Conservation (phyloP, 1,139 yeast species). For the Suhomyces bribrorum region DNA sequence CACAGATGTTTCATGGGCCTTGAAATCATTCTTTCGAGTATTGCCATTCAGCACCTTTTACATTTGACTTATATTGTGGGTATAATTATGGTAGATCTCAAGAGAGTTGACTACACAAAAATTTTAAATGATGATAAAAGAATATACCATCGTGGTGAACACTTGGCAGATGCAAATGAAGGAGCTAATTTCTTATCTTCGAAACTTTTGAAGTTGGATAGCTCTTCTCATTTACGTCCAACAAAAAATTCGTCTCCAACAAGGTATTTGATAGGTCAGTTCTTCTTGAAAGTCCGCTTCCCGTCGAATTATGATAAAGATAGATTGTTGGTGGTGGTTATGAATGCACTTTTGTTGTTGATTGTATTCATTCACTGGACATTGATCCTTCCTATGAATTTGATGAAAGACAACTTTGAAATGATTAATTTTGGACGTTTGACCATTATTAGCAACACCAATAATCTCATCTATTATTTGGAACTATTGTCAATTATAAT, state of each 20-base stretch:
- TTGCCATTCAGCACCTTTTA: constrained; percentile 56
- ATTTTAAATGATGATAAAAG: constrained; percentile 28
- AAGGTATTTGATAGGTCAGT: constrained; percentile 36
- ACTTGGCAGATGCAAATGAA: constrained; percentile 9
- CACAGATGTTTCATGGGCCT: constrained; percentile 20
- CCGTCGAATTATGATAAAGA: constrained; percentile 21
- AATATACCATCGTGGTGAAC: neutral
- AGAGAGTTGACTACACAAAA: constrained; percentile 62
- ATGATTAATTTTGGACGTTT: constrained; percentile 21
- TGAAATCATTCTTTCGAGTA: constrained; percentile 31
- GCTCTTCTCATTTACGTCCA: constrained; percentile 21
- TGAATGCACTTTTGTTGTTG: constrained; percentile 22
- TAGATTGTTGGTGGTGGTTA: constrained; percentile 5
- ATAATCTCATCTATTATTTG: constrained; percentile 31
- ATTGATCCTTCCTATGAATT: constrained; percentile 26
- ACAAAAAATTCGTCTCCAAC: constrained; percentile 19
- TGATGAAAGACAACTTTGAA: constrained; percentile 21
- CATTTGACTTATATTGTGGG: constrained; percentile 67
- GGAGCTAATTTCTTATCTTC: constrained; percentile 33
- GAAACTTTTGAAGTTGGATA: constrained; percentile 22
- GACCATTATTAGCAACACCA: constrained; percentile 20
- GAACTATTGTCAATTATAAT: constrained; percentile 31
- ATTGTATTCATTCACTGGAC: constrained; percentile 29
- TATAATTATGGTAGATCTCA: constrained; percentile 64
- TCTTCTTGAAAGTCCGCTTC: constrained; percentile 35